Evolutionary conservation across 1,139 yeast genomes (phyloP), one percentile per base, ranked within the genome.

Genomic region (Insectozyma bohioensis): DNA sequence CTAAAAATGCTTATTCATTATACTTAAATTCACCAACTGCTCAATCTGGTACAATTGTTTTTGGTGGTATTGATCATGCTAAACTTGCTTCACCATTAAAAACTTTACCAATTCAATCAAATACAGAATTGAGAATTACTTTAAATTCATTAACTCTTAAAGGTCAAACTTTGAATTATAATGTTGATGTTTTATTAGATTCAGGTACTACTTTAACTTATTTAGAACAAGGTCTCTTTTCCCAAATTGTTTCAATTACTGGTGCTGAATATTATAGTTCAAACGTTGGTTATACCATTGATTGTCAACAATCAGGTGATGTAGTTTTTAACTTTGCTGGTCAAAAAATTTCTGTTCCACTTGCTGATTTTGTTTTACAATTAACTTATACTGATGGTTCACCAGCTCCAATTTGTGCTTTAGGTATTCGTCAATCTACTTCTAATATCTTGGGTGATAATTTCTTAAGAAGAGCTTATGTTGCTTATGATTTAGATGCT

Each of bases 1-100:
- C 63, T 16, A 70, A 69, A 36, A 45, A 41, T 29, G 61, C 65
- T 18, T 66, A 62, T 47, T 62, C 69, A 4, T 46, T 66, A 33
- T 65, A 54, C 45, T 56, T 66, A 42, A 46, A 48, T 30, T 37
- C 48, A 2, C 28, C 33, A 8, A 45, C 45, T n/a, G 51, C 65
- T 14, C 14, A 43, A 11, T 10, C 42, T 11, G 63, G 65, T 1
- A 30, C 53, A 2, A 30, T 59, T 21, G 40, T 60, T 18, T 60
- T 60, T 36, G 66, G 65, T 6, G 66, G 61, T 15, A 42, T 51
- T 28, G 66, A 60, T 35, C 40, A 43, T 13, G 57, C 53, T 13
- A 59, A 59, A 41, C 55, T 49, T 37, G 22, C 36, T 4, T 62
- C 59, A 4, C 32, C 35, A 5, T 52, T 58, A 36, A 36, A 26